Conservation (phyloP, 2,329 filamentous ascomycete genomes). For the Scleromitrula shiraiana region DNA sequence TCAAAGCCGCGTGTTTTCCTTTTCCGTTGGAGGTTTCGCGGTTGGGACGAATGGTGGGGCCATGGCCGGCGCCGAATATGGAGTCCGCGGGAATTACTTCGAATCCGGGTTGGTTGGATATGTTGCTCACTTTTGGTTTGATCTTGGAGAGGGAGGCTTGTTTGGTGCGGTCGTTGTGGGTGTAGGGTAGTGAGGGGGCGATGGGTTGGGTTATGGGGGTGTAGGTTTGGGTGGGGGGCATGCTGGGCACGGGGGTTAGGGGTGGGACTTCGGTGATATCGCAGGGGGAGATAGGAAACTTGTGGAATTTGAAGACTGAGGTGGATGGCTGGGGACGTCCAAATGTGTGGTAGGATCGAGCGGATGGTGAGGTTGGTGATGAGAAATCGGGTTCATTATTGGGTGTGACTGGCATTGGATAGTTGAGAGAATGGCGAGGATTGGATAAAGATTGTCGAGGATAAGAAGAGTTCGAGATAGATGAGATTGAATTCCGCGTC, state of each 20-base stretch:
- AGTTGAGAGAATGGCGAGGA: not conserved
- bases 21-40: not conserved
- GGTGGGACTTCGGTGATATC: not conserved
- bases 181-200: not conserved
- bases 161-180: not conserved
- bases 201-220: not conserved
- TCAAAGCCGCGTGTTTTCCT: not conserved
- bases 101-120: slow-evolving; percentile 1
- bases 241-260: not conserved
- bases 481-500: not conserved
- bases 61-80: not conserved
- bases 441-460: not conserved
- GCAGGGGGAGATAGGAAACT: not conserved
- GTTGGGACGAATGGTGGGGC: not conserved
- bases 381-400: not conserved
- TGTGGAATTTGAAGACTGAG: slow-evolving; percentile 2
- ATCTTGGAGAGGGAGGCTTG: slow-evolving; percentile 8
- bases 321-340: not conserved
- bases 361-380: not conserved
- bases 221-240: not conserved
- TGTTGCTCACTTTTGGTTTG: slow-evolving; percentile 8
- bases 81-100: slow-evolving; percentile 1
- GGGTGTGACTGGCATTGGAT: not conserved
- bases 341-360: slow-evolving; percentile 5
- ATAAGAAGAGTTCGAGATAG: not conserved